Evolutionary conservation across 225 moss, liverwort and hornwort species (phyloP).

Genomic region (Marchantia paleacea): DNA sequence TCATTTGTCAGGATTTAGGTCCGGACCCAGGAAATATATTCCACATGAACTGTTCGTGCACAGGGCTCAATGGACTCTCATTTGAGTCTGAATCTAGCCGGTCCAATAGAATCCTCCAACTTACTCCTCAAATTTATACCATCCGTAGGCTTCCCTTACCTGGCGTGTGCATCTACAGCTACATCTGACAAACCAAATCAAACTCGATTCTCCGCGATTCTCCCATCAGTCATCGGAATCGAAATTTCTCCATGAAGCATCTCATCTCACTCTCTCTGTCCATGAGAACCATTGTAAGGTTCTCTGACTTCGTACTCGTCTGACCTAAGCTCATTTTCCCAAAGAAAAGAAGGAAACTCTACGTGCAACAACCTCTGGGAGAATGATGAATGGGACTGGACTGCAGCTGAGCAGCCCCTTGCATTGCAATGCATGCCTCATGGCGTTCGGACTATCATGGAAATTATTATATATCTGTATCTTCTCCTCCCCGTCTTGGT

Average conservation of each 20-base stretch:
- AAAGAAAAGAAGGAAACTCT: neutral
- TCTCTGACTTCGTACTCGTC: neutral
- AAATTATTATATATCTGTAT: neutral
- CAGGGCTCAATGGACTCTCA: neutral
- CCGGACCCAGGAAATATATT: neutral
- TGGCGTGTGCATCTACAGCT: no score
- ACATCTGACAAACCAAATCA: neutral
- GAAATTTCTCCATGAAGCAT: neutral
- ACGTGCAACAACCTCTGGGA: neutral
- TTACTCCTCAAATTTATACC: no score
- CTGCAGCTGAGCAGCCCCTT: neutral
- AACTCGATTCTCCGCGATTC: neutral
- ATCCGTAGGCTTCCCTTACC: neutral
- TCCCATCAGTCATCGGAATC: neutral
- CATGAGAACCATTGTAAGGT: neutral
- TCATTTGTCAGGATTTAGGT: neutral
- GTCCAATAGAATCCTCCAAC: no score
- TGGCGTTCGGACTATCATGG: neutral
- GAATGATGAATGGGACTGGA: neutral
- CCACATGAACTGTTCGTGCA: neutral
- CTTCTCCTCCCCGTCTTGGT: neutral
- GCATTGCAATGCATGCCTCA: neutral
- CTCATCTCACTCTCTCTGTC: neutral
- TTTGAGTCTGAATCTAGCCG: neutral
- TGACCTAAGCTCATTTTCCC: neutral